Evolutionary conservation across 2,329 filamentous ascomycete species (phyloP).

Genomic region (Colletotrichum sp.): DNA sequence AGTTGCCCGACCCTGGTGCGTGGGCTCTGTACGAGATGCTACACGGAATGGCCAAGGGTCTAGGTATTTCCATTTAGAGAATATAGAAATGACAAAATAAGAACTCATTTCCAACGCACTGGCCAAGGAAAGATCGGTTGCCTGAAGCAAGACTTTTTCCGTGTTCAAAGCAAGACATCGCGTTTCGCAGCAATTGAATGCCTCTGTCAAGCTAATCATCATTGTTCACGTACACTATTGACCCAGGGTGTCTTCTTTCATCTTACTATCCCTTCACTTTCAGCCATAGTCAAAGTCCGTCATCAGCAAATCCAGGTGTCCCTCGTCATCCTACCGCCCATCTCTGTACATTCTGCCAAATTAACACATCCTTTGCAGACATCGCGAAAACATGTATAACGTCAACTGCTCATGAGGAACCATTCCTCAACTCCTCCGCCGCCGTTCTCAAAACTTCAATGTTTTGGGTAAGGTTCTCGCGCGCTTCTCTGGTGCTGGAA

Average conservation of each 20-base stretch:
- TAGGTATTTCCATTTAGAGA: not conserved
- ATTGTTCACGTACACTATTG: not conserved
- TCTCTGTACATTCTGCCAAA: not conserved
- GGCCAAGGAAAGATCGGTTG: not conserved
- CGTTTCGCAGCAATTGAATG: fast-evolving
- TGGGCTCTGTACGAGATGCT: conserved; percentile 34
- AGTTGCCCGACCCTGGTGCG: conserved; percentile 33
- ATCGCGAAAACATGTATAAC: fast-evolving
- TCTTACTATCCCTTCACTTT: not conserved
- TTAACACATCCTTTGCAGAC: fast-evolving
- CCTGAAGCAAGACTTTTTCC: too few species aligned
- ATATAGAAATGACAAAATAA: not conserved
- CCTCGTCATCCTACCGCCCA: not conserved
- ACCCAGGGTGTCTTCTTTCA: not conserved
- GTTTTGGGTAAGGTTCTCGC: not conserved
- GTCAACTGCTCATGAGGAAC: not conserved
- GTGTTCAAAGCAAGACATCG: too few species aligned
- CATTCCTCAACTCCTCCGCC: not conserved
- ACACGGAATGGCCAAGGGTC: not conserved
- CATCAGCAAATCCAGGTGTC: not conserved
- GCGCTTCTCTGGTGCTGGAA: not conserved
- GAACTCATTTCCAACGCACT: not conserved
- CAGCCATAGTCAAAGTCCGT: not conserved
- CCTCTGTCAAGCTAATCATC: not conserved
- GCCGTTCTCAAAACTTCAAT: not conserved